Percentiles rank a stretch among this genome's conserved stretches.
These are phyloP conservation scores for Boletus eberwhitei DNA, from an alignment of 768 basidiomycete species.

Conservation along the genomic window DNA sequence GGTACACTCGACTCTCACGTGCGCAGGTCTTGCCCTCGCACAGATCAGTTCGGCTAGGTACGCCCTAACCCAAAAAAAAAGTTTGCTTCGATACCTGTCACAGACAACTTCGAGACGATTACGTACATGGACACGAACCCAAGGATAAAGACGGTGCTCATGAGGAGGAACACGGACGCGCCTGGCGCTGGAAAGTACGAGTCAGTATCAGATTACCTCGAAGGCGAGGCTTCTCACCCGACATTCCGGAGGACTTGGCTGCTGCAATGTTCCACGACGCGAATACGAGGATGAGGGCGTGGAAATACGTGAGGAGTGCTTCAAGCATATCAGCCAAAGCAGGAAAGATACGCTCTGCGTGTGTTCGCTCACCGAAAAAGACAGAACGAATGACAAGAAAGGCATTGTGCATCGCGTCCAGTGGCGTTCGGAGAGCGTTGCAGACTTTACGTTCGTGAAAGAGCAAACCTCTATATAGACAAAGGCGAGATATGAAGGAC, in stretches of 20 bases:
- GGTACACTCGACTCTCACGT: constrained; percentile 49
- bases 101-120: not conserved
- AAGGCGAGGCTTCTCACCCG: constrained; percentile 32
- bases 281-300: constrained; percentile 50
- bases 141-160: constrained; percentile 40
- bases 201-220: not conserved
- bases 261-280: constrained; percentile 55
- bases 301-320: constrained; percentile 48
- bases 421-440: constrained; percentile 2
- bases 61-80: constrained; percentile 17
- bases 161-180: constrained; percentile 46
- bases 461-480: not conserved
- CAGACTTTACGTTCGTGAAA: constrained; percentile 14
- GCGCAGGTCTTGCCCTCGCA: constrained; percentile 37
- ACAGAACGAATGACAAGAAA: constrained; percentile 58
- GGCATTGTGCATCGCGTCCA: constrained; percentile 41
- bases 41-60: constrained; percentile 36
- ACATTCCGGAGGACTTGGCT: constrained; percentile 31
- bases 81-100: not conserved
- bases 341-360: not conserved
- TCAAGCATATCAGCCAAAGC: constrained; percentile 2
- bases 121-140: constrained; percentile 33
- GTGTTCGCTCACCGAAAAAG: constrained; percentile 46
- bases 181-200: constrained; percentile 37
- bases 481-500: not conserved